phyloP scores from a whole-genome alignment of 495 filamentous ascomycete species.

The Astrocystis sublimbata region DNA sequence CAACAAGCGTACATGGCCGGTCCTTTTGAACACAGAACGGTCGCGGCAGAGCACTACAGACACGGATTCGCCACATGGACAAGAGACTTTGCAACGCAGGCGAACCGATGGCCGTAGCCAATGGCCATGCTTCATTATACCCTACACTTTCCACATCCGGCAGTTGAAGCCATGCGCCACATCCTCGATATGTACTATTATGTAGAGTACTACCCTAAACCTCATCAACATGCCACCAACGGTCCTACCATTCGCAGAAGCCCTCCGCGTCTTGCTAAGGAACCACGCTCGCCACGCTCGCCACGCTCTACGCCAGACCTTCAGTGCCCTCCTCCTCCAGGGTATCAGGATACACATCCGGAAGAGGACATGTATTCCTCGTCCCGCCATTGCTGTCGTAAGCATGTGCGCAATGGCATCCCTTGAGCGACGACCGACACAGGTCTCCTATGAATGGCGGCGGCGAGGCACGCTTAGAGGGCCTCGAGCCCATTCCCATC shows the following conservation, averaged over 20 bases:
- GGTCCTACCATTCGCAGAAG: neutral
- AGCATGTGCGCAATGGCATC: neutral
- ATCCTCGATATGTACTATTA: neutral
- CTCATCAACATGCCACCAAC: neutral
- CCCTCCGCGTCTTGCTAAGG: neutral
- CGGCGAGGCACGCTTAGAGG: too few species aligned
- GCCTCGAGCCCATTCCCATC: neutral
- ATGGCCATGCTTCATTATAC: neutral
- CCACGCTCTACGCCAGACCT: neutral
- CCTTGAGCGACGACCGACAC: neutral
- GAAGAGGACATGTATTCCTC: neutral
- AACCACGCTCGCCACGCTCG: neutral
- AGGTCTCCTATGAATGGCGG: neutral
- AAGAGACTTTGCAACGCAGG: conserved; percentile 13
- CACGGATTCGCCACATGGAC: neutral
- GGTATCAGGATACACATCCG: too few species aligned
- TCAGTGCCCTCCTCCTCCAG: too few species aligned
- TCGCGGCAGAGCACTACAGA: neutral
- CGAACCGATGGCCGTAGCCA: neutral
- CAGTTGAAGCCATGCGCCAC: conserved; percentile 10
- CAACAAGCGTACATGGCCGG: neutral
- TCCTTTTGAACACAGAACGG: neutral
- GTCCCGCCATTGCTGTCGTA: neutral
- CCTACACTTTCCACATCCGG: conserved; percentile 14
- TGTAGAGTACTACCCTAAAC: neutral